A percentile compares a stretch with the other conserved stretches of the same genome.
Evolutionary conservation across 1,284 basidiomycete species (phyloP).

Genomic region (Taiwanofungus camphoratus): DNA sequence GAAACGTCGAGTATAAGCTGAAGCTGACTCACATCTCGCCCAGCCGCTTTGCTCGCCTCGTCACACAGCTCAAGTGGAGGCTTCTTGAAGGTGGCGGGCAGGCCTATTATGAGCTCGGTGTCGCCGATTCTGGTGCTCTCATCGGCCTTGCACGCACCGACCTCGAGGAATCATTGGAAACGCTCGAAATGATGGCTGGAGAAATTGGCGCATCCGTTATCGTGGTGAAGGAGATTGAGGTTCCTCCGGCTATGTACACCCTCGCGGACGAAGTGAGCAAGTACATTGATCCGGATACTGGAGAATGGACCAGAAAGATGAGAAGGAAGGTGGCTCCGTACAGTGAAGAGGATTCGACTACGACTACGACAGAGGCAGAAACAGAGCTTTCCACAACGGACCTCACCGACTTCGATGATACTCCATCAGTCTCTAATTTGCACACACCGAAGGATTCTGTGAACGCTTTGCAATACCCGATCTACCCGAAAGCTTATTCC

Average conservation of each 20-base stretch:
- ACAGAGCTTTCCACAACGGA: conserved; percentile 23
- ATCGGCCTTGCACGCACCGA: conserved; percentile 73
- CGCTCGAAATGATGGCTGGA: conserved; percentile 86
- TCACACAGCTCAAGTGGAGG: conserved; percentile 94
- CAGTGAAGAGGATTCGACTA: conserved; percentile 18
- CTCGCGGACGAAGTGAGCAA: conserved; percentile 30
- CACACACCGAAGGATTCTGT: conserved; percentile 13
- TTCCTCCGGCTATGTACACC: conserved; percentile 45
- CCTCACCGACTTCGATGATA: conserved; percentile 30
- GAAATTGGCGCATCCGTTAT: conserved; percentile 88
- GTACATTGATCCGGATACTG: conserved; percentile 26
- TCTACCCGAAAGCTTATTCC: conserved; percentile 9
- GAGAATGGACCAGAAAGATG: conserved; percentile 29
- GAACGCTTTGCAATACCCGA: conserved; percentile 6
- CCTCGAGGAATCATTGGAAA: conserved; percentile 76
- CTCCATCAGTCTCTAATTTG: conserved; percentile 12
- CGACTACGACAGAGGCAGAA: conserved; percentile 34
- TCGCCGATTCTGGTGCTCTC: conserved; percentile 81
- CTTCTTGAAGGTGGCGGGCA: conserved; percentile 87
- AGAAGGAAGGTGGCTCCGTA: conserved; percentile 10
- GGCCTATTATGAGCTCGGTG: conserved; percentile 90
- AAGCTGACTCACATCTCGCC: conserved; percentile 69
- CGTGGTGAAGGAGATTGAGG: conserved; percentile 80
- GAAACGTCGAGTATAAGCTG: conserved; percentile 84
- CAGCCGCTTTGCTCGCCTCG: conserved; percentile 71